Conservation (phyloP, 495 filamentous ascomycete genomes). For the Amniculicola lignicola region DNA sequence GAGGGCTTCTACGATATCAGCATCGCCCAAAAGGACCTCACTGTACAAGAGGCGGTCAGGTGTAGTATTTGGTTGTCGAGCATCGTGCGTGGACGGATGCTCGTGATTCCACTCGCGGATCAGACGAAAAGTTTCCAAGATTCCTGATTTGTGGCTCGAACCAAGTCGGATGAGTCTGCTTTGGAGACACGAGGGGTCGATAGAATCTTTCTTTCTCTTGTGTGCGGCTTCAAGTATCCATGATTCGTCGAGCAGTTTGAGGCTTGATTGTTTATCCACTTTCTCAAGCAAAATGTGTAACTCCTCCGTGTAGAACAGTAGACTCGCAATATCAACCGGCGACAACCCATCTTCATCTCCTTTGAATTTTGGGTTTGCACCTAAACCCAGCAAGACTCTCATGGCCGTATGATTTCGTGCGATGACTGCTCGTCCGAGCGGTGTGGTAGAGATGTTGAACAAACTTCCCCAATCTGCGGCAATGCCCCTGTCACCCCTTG, state of each 20-base stretch:
- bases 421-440: constrained; percentile 7
- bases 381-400: constrained; percentile 2
- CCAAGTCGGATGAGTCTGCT: constrained; percentile 3
- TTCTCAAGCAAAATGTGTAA: too few relatives aligned
- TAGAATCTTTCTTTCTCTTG: neutral
- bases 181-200: constrained; percentile 3
- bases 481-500: neutral
- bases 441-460: constrained; percentile 1
- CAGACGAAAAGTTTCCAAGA: neutral
- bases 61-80: too few relatives aligned
- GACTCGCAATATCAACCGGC: constrained; percentile 4
- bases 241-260: constrained; percentile 8
- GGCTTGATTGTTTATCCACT: too few relatives aligned
- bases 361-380: neutral
- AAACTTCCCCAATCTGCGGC: constrained; percentile 4
- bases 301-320: too few relatives aligned
- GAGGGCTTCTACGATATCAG: constrained; percentile 6
- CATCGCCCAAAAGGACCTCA: constrained; percentile 2
- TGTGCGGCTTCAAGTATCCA: constrained; percentile 1
- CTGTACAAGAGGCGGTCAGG: too few relatives aligned
- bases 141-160: neutral
- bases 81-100: neutral
- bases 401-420: constrained; percentile 2
- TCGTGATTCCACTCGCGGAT: neutral
- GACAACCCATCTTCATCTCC: constrained; percentile 3